Percentiles rank a stretch among this genome's conserved stretches.
phyloP scores from a whole-genome alignment of 129 eudicot genomes.

The Helichrysum umbraculigerum region DNA sequence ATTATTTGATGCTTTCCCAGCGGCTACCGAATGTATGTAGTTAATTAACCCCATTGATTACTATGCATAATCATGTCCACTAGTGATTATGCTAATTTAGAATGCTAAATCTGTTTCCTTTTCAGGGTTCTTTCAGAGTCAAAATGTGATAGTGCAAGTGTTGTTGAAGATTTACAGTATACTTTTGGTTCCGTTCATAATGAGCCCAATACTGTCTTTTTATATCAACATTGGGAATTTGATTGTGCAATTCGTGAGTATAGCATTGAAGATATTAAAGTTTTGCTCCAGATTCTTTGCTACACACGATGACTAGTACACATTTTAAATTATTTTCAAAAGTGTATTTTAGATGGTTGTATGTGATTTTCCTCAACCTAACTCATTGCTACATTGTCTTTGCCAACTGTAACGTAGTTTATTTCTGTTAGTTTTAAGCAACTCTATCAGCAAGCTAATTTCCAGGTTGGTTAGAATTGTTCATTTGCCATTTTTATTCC shows the following conservation, averaged over 20 bases:
- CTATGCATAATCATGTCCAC: background rate
- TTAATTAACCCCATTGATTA: constrained; percentile 2
- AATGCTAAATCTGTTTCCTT: background rate
- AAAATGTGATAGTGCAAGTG: constrained; percentile 49
- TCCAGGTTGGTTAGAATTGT: too few species aligned
- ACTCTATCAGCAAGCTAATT: too few species aligned
- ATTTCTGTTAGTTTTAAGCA: too few species aligned
- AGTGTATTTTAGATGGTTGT: background rate
- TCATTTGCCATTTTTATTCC: too few species aligned
- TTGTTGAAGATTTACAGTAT: constrained; percentile 48
- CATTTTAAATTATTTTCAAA: background rate
- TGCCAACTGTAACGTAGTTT: too few species aligned
- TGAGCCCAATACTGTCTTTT: constrained; percentile 59
- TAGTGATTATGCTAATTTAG: constrained; percentile 9
- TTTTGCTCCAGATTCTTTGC: constrained; percentile 33
- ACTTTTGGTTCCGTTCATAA: constrained; percentile 49
- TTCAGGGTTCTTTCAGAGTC: constrained; percentile 68
- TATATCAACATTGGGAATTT: constrained; percentile 60
- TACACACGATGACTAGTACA: constrained; percentile 15
- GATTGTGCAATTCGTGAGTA: constrained; percentile 33
- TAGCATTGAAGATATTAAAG: constrained; percentile 30
- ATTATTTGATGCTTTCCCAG: constrained; percentile 80
- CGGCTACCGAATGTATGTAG: constrained; percentile 66
- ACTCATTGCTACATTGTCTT: too few species aligned
- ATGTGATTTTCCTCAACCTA: background rate